Evolutionary conservation across 164 flowering plant species (phyloP).

Genomic region (Magnolia officinalis): DNA sequence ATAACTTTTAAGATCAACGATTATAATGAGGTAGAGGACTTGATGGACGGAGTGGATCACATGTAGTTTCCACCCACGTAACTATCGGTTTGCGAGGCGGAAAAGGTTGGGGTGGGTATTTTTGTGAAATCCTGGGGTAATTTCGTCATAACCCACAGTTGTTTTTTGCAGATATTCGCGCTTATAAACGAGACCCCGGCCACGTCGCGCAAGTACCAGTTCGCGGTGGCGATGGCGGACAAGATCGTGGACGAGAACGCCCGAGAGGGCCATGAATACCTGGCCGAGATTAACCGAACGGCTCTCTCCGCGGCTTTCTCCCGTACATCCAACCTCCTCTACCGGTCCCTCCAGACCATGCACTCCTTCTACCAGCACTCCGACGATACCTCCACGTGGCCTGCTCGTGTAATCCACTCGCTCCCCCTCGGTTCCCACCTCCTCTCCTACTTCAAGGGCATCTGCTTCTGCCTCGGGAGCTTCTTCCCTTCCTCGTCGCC

Average conservation of each 20-base stretch:
- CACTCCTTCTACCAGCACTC: neutral
- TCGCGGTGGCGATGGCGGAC: conserved; percentile 53
- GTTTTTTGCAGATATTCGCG: conserved; percentile 26
- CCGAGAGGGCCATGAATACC: conserved; percentile 25
- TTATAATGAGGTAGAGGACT: too few relatives aligned
- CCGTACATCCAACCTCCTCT: conserved; percentile 32
- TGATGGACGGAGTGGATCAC: too few relatives aligned
- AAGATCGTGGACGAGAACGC: conserved; percentile 46
- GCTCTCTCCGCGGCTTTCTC: conserved; percentile 42
- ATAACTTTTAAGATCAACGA: too few relatives aligned
- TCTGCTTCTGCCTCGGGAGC: conserved; percentile 16
- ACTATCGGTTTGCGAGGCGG: too few relatives aligned
- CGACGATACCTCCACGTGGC: conserved; percentile 22
- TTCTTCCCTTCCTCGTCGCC: conserved; percentile 7
- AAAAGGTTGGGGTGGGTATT: too few relatives aligned
- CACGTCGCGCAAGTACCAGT: conserved; percentile 49
- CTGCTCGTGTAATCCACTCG: conserved; percentile 16
- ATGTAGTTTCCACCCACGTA: too few relatives aligned
- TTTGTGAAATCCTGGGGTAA: neutral
- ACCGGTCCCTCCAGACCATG: conserved; percentile 19
- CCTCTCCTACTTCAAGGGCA: conserved; percentile 21
- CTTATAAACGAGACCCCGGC: conserved; percentile 44
- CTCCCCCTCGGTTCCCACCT: conserved; percentile 37
- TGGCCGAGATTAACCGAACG: conserved; percentile 33
- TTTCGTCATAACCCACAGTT: neutral